phyloP scores from a whole-genome alignment of 495 filamentous ascomycete species.

The Saxophila tyrrhenica region DNA sequence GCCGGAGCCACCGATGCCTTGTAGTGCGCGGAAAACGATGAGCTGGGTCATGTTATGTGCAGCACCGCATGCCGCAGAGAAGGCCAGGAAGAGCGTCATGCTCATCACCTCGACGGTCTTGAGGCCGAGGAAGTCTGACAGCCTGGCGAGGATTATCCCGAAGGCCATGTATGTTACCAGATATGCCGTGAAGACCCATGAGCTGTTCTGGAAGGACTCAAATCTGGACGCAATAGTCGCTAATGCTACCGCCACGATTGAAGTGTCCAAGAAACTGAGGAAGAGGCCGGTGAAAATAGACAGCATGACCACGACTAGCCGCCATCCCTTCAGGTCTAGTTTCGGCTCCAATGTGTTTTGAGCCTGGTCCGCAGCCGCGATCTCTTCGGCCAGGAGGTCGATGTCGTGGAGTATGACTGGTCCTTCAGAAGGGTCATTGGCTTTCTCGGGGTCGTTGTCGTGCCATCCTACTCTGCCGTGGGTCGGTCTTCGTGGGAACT shows the following conservation, averaged over 20 bases:
- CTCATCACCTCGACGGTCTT: not conserved
- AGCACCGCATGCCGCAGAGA: constrained; percentile 1
- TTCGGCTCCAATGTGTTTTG: not conserved
- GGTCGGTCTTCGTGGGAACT: not conserved
- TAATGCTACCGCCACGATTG: constrained; percentile 4
- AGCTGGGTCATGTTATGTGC: constrained; percentile 6
- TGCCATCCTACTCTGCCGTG: not conserved
- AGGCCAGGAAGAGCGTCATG: constrained; percentile 1
- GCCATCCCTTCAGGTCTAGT: not conserved
- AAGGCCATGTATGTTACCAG: constrained; percentile 9
- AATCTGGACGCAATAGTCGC: constrained; percentile 2
- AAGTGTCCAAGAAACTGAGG: constrained; percentile 5
- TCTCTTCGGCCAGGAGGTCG: not conserved
- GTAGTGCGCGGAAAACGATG: constrained; percentile 2
- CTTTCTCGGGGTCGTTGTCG: not conserved
- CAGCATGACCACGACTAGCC: not conserved
- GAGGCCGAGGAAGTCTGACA: constrained; percentile 2
- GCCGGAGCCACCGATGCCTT: constrained; percentile 7
- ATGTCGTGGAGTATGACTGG: not conserved
- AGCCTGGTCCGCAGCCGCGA: not conserved
- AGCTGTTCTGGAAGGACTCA: not conserved
- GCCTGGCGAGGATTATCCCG: not conserved
- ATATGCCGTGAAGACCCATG: constrained; percentile 6
- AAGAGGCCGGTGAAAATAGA: constrained; percentile 4
- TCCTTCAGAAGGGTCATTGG: not conserved